Percentiles rank a stretch among this genome's conserved stretches.
Conservation (phyloP, 495 filamentous ascomycete genomes). For the Aspergillus bertholletiae region DNA sequence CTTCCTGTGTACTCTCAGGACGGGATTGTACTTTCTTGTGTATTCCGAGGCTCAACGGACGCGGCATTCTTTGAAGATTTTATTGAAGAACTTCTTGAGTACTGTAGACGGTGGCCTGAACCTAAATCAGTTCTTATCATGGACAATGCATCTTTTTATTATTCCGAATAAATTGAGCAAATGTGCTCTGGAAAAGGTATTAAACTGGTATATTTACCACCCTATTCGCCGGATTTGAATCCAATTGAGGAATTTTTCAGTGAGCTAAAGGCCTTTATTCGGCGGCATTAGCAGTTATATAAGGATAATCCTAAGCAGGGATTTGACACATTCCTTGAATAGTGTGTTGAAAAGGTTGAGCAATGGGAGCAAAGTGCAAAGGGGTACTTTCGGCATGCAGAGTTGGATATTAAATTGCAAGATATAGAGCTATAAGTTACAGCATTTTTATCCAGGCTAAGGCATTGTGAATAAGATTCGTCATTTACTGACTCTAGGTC, state of each 20-base stretch:
- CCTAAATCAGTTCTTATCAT: no score
- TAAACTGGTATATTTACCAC: no score
- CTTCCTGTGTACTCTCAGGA: constrained; percentile 34
- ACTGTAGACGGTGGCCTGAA: constrained; percentile 29
- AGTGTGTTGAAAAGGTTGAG: constrained; percentile 22
- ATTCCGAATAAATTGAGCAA: constrained; percentile 24
- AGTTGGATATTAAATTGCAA: no score
- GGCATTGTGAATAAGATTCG: no score
- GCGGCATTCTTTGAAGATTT: constrained; percentile 33
- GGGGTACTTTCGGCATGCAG: constrained; percentile 21
- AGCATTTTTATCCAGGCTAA: no score
- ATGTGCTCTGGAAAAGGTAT: constrained; percentile 30
- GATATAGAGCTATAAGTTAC: no score
- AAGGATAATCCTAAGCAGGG: constrained; percentile 33
- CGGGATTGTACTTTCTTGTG: constrained; percentile 24
- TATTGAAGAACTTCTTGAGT: constrained; percentile 31
- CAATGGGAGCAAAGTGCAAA: constrained; percentile 15
- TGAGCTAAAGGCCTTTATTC: constrained; percentile 23
- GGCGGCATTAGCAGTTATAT: constrained; percentile 18
- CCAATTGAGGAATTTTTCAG: constrained; percentile 15
- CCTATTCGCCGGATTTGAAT: constrained; percentile 17
- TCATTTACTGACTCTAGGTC: no score
- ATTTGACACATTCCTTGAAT: constrained; percentile 23
- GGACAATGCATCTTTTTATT: constrained; percentile 37
- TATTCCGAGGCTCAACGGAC: constrained; percentile 31